Evolutionary conservation across 2,329 filamentous ascomycete species (phyloP).

Genomic region (Fusarium pilosicola): DNA sequence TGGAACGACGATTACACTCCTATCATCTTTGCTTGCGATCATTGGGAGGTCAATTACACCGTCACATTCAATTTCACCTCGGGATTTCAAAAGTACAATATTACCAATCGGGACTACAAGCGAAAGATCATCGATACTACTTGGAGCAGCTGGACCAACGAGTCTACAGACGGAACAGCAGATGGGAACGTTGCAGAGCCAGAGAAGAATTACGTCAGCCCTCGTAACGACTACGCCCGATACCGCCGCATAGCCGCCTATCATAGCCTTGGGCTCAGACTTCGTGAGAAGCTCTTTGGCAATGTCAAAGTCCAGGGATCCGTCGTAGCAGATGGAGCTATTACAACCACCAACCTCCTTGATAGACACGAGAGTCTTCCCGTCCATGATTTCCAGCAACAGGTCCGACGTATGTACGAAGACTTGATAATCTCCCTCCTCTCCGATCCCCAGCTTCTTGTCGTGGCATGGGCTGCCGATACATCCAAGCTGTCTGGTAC

Average conservation of each 20-base stretch:
- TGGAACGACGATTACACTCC: conserved; percentile 33
- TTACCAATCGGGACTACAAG: conserved; percentile 18
- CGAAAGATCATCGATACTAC: conserved; percentile 36
- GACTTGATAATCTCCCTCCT: conserved; percentile 32
- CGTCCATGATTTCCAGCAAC: conserved; percentile 2
- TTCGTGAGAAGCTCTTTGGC: conserved; percentile 14
- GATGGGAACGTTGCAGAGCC: conserved; percentile 25
- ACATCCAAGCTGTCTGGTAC: conserved; percentile 20
- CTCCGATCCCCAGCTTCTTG: conserved; percentile 32
- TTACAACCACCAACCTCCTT: conserved; percentile 23
- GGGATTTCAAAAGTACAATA: conserved; percentile 24
- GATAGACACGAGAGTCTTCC: conserved; percentile 20
- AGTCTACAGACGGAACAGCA: conserved; percentile 19
- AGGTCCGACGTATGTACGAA: conserved; percentile 18
- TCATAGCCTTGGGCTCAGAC: conserved; percentile 17
- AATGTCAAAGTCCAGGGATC: background rate
- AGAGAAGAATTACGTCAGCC: conserved; percentile 30
- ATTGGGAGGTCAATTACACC: conserved; percentile 37
- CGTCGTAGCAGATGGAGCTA: background rate
- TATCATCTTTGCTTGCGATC: conserved; percentile 33
- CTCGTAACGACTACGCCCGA: background rate
- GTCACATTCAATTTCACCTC: conserved; percentile 28
- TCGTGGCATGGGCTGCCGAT: conserved; percentile 34
- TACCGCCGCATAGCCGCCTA: conserved; percentile 33
- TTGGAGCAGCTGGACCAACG: background rate